These are phyloP conservation scores for Porpolomopsis calyptriformis DNA, from an alignment of 768 basidiomycete genomes.

Conservation along the genomic window DNA sequence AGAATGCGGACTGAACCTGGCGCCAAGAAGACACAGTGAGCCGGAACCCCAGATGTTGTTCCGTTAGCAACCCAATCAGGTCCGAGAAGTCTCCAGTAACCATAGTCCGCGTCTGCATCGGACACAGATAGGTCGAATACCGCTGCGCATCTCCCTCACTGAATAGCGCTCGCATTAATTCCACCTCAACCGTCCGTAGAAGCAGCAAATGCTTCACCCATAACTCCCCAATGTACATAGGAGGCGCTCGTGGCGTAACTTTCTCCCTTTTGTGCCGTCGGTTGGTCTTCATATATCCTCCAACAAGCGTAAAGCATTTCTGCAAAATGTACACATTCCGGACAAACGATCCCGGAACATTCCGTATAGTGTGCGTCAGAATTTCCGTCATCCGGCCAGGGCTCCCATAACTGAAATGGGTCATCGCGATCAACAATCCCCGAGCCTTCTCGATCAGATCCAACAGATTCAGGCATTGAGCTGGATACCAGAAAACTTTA, in stretches of 20 bases:
- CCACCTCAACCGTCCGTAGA: not conserved
- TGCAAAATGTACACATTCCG: not conserved
- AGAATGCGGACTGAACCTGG: not conserved
- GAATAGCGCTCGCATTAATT: not conserved
- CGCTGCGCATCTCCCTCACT: not conserved
- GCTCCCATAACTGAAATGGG: not conserved
- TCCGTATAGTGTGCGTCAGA: not conserved
- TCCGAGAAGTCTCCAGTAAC: not conserved
- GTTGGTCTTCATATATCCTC: not conserved
- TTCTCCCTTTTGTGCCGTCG: not conserved
- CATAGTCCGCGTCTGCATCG: not conserved
- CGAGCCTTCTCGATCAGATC: not conserved
- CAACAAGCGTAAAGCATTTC: not conserved
- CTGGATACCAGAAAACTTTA: not conserved
- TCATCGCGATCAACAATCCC: not conserved
- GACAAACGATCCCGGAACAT: not conserved
- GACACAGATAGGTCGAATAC: not conserved
- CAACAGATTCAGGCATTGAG: not conserved
- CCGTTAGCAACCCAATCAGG: not conserved
- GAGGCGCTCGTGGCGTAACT: not conserved
- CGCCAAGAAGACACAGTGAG: not conserved
- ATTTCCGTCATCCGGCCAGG: not conserved
- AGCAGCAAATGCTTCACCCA: not conserved
- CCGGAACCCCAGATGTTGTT: not conserved
- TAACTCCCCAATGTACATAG: not conserved